Evolutionary conservation across 805 yeast genomes (phyloP).

Genomic region (Nakazawaea wickerhamii): DNA sequence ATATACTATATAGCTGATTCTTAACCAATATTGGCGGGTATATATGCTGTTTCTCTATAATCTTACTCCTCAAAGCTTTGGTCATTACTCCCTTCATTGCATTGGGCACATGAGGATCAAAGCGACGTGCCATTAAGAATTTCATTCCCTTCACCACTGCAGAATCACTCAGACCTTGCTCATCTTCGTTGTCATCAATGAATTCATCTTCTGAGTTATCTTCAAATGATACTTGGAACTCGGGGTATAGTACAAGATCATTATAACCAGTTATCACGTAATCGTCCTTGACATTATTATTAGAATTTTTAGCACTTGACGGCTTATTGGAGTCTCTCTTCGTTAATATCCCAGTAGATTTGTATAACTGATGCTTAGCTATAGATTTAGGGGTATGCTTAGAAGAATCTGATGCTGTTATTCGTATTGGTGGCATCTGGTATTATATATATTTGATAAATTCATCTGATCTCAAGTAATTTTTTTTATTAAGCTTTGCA

Average conservation of each 20-base stretch:
- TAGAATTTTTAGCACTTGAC: background rate
- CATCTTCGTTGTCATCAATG: constrained; percentile 3
- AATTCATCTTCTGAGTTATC: constrained; percentile 2
- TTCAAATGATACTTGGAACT: background rate
- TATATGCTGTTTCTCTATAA: constrained; percentile 15
- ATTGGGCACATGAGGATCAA: constrained; percentile 17
- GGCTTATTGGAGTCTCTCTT: background rate
- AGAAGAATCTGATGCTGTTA: constrained; percentile 12
- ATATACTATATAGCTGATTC: constrained; percentile 45
- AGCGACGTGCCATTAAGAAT: constrained; percentile 18
- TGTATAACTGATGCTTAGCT: constrained; percentile 7
- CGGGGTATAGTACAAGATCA: constrained; percentile 7
- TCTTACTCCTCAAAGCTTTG: constrained; percentile 17
- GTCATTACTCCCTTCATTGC: constrained; percentile 21
- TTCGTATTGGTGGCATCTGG: constrained; percentile 10
- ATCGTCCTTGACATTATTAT: background rate
- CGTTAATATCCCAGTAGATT: constrained; percentile 4
- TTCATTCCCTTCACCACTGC: constrained; percentile 17
- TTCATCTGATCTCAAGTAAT: background rate
- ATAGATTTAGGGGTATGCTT: constrained; percentile 11
- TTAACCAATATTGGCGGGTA: constrained; percentile 34
- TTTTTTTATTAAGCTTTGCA: background rate
- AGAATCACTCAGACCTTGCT: background rate
- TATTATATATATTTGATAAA: constrained; percentile 1
- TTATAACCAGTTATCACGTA: constrained; percentile 8